Base-by-base conservation (phyloP, 768 basidiomycete genomes). In the Mycena olivaceomarginata region DNA sequence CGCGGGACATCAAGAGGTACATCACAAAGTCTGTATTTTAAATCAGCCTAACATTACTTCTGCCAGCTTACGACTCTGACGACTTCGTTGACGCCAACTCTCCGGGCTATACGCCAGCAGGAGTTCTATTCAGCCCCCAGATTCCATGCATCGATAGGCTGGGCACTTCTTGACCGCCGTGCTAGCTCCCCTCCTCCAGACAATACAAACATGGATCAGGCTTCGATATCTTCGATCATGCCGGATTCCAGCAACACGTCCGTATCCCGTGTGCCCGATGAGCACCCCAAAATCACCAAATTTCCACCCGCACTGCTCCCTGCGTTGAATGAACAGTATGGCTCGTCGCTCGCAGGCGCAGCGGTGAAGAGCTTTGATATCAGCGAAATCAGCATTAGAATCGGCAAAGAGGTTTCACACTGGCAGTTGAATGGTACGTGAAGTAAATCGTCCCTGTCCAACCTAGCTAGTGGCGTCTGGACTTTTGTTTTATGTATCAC, bases 121-220 rank as follows among this genome's bases (percentile, higher is more conserved):
- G 90, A 91, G 72, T 98, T 96, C 85, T 98, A 99, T 85, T 81
- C 87, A 45, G 86, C 91, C 41, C 97, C 98, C 22, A 92, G 93
- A 60, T 98, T 97, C 81, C 98, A 99, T 82, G 91, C 95, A 15
- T 98, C 97, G 2, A 92, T 98, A 70, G 96, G 93, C 12, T 98
- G 98, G 97, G 92, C 93, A 16, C 88, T 97, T 59, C 90, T 96
- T 66, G 88, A 91, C 80, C 79, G 71, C 64, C 67, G 66, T 20
- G 18, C 67, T 45, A 48, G 15, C 6, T 45, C 75, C 43, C n/a
- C 70, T 25, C 15, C 46, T 13, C 13, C 62, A 48, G 64, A 46
- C 25, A 53, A 74, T 40, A 22, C 70, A 51, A 70, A 60, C 45
- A 9, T 25, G 31, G 25, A 51, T 67, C 72, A 48, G 59, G 62